Conservation (phyloP, 2,329 filamentous ascomycete genomes). For the Hypoxylon sp. region DNA sequence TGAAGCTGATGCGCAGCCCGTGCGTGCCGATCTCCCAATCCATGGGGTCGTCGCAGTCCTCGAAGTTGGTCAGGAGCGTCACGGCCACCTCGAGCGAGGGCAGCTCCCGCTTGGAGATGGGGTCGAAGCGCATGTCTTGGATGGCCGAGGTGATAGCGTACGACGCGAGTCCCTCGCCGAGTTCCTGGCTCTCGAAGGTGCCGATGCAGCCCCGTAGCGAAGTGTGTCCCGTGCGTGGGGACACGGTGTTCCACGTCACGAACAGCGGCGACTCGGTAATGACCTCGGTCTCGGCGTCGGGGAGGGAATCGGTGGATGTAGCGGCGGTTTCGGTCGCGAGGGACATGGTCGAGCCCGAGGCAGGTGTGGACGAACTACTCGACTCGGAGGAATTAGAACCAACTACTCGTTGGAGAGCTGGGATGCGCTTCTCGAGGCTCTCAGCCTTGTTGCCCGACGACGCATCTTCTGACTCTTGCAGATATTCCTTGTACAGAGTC, state of each 20-base stretch:
- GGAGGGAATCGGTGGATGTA: constrained; percentile 61
- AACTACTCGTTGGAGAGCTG: constrained; percentile 49
- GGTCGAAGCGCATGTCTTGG: constrained; percentile 73
- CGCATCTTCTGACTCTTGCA: constrained; percentile 45
- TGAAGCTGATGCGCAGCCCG: constrained; percentile 88
- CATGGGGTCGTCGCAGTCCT: constrained; percentile 78
- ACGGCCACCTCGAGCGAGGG: constrained; percentile 75
- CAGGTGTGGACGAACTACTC: constrained; percentile 51
- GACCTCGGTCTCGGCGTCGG: constrained; percentile 48
- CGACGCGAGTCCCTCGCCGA: constrained; percentile 79
- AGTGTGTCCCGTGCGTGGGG: constrained; percentile 68
- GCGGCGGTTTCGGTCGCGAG: constrained; percentile 60
- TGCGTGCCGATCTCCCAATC: constrained; percentile 92
- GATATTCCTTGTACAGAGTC: constrained; percentile 70
- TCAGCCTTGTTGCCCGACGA: constrained; percentile 36
- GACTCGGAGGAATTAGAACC: constrained; percentile 50
- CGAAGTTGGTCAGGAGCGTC: constrained; percentile 89
- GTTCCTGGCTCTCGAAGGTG: constrained; percentile 85
- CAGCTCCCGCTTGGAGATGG: constrained; percentile 69
- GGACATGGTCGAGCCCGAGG: constrained; percentile 56
- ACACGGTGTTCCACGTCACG: constrained; percentile 92
- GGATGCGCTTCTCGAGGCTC: constrained; percentile 54
- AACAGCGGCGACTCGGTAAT: constrained; percentile 81
- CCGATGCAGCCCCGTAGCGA: constrained; percentile 94
- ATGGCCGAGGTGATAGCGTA: constrained; percentile 87